Conservation (phyloP, 352 stramenopile species). For the Globisporangium okanoganense region DNA sequence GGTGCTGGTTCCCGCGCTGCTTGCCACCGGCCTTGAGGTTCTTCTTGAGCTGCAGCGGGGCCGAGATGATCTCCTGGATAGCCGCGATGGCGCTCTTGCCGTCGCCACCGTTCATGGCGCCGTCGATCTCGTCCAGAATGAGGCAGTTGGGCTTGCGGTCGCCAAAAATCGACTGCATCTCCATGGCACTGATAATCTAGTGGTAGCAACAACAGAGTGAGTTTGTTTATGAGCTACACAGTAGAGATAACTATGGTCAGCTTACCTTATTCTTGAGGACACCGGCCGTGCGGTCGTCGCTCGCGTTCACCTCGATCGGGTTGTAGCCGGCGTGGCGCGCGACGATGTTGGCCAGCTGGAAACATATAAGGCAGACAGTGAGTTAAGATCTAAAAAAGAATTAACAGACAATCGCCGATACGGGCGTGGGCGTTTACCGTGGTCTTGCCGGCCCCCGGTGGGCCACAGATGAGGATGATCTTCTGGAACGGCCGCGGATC, state of each 20-base stretch:
- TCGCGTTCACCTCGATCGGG: conserved; percentile 97
- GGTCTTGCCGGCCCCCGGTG: conserved; percentile 94
- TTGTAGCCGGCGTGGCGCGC: conserved; percentile 96
- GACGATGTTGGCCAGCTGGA: conserved; percentile 95
- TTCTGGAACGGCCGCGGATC: conserved; percentile 65
- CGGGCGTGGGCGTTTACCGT: too few species aligned
- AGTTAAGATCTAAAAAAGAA: too few species aligned
- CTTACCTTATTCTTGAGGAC: conserved; percentile 91
- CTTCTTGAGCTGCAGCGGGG: conserved; percentile 68
- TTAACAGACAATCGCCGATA: too few species aligned
- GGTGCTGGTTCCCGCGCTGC: conserved; percentile 45
- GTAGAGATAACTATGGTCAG: too few species aligned
- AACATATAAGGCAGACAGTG: too few species aligned
- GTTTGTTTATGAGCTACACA: neutral
- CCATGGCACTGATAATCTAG: conserved; percentile 87
- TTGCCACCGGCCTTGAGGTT: conserved; percentile 17
- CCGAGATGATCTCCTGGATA: conserved; percentile 91
- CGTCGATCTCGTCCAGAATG: conserved; percentile 98
- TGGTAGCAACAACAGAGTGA: neutral
- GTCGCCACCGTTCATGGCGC: conserved; percentile 88
- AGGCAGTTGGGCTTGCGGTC: conserved; percentile 94
- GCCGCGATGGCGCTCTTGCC: conserved; percentile 84
- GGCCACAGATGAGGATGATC: conserved; percentile 95
- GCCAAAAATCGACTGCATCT: conserved; percentile 88
- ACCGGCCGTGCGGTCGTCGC: conserved; percentile 93